Evolutionary conservation across 495 filamentous ascomycete genomes (phyloP).

Genomic region (Haplographium delicatum): DNA sequence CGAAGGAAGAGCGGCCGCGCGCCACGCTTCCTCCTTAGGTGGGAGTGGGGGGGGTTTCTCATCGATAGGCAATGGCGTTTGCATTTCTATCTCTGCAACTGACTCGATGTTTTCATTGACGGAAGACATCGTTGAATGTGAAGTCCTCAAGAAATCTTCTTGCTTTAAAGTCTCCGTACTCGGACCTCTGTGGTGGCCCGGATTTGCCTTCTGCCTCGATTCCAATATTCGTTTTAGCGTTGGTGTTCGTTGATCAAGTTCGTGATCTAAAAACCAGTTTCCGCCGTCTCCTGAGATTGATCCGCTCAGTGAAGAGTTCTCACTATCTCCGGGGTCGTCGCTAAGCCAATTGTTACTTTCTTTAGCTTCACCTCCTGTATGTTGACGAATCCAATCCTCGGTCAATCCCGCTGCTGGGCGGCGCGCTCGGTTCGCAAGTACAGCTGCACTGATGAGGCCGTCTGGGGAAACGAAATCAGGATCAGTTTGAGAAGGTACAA

Average conservation of each 20-base stretch:
- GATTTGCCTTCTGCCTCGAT: slow-evolving; percentile 3
- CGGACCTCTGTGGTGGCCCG: slow-evolving; percentile 36
- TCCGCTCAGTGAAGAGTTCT: slow-evolving; percentile 58
- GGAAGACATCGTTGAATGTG: slow-evolving; percentile 21
- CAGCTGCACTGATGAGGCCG: slow-evolving; percentile 40
- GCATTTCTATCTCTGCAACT: slow-evolving; percentile 27
- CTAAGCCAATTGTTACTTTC: slow-evolving; percentile 70
- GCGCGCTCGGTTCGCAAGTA: slow-evolving; percentile 50
- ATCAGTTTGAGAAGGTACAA: slow-evolving; percentile 28
- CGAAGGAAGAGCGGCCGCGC: slow-evolving; percentile 11
- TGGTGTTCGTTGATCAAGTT: slow-evolving; percentile 22
- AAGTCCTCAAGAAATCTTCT: slow-evolving; percentile 48
- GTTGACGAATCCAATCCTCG: slow-evolving; percentile 74
- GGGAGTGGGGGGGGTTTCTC: slow-evolving; percentile 45
- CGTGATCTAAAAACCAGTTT: slow-evolving; percentile 16
- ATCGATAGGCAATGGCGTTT: slow-evolving; percentile 21
- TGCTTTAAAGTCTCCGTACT: slow-evolving; percentile 64
- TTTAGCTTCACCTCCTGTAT: slow-evolving; percentile 56
- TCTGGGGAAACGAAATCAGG: slow-evolving; percentile 34
- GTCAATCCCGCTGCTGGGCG: slow-evolving; percentile 58
- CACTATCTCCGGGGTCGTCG: slow-evolving; percentile 63
- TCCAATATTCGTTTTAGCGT: slow-evolving; percentile 23
- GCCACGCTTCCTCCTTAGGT: slow-evolving; percentile 24
- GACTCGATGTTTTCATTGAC: slow-evolving; percentile 39
- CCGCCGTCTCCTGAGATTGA: slow-evolving; percentile 35